Percentiles rank a stretch among this genome's conserved stretches.
phyloP scores from a whole-genome alignment of 495 filamentous ascomycete species.

The Aspergillus avenaceus region DNA sequence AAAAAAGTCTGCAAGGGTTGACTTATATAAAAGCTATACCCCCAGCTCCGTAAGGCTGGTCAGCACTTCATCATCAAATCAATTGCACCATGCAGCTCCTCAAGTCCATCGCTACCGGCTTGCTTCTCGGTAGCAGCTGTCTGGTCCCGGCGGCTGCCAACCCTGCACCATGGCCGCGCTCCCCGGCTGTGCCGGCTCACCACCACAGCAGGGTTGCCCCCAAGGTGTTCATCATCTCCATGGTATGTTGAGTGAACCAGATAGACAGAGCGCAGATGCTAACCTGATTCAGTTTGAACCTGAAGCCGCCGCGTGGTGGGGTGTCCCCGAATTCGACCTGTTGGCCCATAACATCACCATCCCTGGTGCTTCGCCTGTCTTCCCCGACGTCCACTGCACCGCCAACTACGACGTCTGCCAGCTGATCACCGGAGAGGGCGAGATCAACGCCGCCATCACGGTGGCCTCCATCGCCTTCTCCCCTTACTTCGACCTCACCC shows the following conservation, averaged over 20 bases:
- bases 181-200: background rate
- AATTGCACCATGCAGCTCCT: slow-evolving; percentile 12
- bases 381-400: slow-evolving; percentile 61
- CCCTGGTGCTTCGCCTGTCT: slow-evolving; percentile 62
- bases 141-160: slow-evolving; percentile 3
- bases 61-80: background rate
- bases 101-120: slow-evolving; percentile 8
- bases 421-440: slow-evolving; percentile 52
- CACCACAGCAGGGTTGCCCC: slow-evolving; percentile 44
- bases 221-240: slow-evolving; percentile 67
- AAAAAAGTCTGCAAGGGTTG: too few relatives aligned
- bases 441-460: slow-evolving; percentile 72
- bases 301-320: slow-evolving; percentile 66
- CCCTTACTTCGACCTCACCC: slow-evolving; percentile 57
- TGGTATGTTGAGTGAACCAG: too few relatives aligned
- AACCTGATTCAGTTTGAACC: slow-evolving; percentile 51
- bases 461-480: slow-evolving; percentile 57
- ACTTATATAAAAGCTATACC: too few relatives aligned
- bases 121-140: slow-evolving; percentile 14
- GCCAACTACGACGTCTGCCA: slow-evolving; percentile 56
- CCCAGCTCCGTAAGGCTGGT: too few relatives aligned
- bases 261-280: slow-evolving; percentile 1
- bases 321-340: slow-evolving; percentile 56
- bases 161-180: background rate
- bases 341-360: slow-evolving; percentile 61